Evolutionary conservation across 2,329 filamentous ascomycete genomes (phyloP), one percentile per base, ranked within the genome.

Genomic region (Tolypocladium tropicale): DNA sequence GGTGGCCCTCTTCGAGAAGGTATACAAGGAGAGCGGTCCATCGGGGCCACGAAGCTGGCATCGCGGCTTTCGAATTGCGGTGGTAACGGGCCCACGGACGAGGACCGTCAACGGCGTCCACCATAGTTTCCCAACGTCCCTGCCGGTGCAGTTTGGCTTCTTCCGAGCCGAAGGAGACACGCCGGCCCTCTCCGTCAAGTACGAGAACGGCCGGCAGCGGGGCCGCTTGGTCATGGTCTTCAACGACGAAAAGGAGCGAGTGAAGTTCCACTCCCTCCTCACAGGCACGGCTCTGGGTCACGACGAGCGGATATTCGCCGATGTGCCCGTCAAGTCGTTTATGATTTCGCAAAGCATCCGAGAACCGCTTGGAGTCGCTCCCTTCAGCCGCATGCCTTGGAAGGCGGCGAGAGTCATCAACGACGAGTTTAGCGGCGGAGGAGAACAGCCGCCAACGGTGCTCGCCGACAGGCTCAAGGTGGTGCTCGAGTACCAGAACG

Each of bases 201-300:
- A 90, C 53, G 83, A 84, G 51, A 86, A 86, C 62, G 79, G 80
- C 10, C 78, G 81, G 25, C 75, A 80, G 43, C 83, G 84, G 57
- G 88, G 88, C 37, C 84, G 82, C 3, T 87, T 93, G 78, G 79
- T 92, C 23, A 75, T 95, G 62, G 86, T 88, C 0, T 96, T 96
- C 70, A 77, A 81, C 30, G 84, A 91, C 56, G 76, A 81, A n/a
- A 81, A 83, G 57, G 86, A 91, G 60, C 82, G 90, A 16, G 78
- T 85, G 52, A 78, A 78, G 34, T 79, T 95, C 54, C 88, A 93
- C 66, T 86, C 83, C 21, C 74, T 90, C 1, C 76, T 95, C 21
- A 86, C 86, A 1, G 89, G 89, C 3, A 86, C 88, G 58, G 78
- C 82, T n/a, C 72, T 91, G 21, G 78, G 81, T 18, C 75, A 80